Evolutionary conservation across 75 land plant genomes (phyloP).

Genomic region (Picea glauca): DNA sequence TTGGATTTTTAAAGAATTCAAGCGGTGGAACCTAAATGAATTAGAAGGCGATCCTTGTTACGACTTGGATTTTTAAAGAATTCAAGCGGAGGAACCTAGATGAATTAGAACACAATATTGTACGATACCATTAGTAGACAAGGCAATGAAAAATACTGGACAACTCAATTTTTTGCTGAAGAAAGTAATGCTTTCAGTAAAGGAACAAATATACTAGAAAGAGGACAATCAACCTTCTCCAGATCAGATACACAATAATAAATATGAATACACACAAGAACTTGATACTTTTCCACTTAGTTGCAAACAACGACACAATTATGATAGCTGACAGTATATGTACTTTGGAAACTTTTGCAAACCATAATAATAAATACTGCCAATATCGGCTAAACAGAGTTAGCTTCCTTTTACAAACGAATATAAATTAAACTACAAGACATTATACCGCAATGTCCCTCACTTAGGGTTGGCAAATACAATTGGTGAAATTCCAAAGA

Average conservation of each 20-base stretch:
- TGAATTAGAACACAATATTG: neutral
- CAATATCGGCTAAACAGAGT: neutral
- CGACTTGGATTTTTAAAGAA: neutral
- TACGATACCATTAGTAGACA: neutral
- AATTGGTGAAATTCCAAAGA: no score
- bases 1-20: neutral
- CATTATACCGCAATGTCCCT: conserved; percentile 4
- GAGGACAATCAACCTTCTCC: neutral
- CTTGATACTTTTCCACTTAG: neutral
- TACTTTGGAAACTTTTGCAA: no score
- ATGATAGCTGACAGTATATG: neutral
- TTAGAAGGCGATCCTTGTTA: neutral
- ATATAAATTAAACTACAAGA: conserved; percentile 3
- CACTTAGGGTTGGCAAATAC: neutral
- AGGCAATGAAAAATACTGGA: neutral
- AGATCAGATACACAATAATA: neutral
- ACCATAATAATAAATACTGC: no score
- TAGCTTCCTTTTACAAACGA: conserved; percentile 2
- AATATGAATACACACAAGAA: conserved; percentile 1
- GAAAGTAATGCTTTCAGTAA: no score
- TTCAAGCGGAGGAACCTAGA: neutral
- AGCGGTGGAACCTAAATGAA: neutral
- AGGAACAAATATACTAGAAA: neutral
- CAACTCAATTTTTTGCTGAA: neutral
- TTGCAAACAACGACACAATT: neutral